Base-by-base conservation (phyloP, 2,329 filamentous ascomycete species). In the Hymenotorrendiella dingleyae region DNA sequence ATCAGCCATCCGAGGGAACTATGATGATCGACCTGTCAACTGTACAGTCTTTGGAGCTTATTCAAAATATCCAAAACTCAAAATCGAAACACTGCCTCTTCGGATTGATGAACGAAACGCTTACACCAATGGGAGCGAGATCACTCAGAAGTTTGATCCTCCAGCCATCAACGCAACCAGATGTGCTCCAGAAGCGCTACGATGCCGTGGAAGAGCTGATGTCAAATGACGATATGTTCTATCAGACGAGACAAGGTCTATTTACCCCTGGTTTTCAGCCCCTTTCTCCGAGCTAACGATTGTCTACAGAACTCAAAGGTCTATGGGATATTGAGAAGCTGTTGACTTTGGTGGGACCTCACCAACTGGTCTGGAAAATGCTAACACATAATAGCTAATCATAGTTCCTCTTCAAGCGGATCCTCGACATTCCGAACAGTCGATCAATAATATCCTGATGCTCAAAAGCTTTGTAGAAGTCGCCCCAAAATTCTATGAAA, bases 1-100 rank as follows among this genome's bases (percentile, higher is more conserved):
- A 94, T 54, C 83, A 91, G 56, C 84, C 89, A 1, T 89, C 88
- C 0, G 86, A 94, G 59, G 86, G 91, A 19, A 86, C 88, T 1
- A 95, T 97, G 90, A 87, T 94, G 77, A 94, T 97, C 54, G 91
- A 96, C 56, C 73, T 93, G 2, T 84, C 87, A 1, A 94, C 90
- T 0, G 87, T 96, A 21, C 76, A 82, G 27, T 88, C 88, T 0
- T 70, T 98, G 3, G 93, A 98, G 61, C 73, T 98, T 5, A 84
- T 97, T 20, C 88, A 95, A 56, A 98, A 96, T 52, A 60, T 90
- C 0, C 81, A 86, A 10, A 81, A 84, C 53, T 58, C 80, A 1
- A 89, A 84, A 52, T 94, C 89, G 0, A 86, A 81, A 49, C 79
- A 91, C 28, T 91, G 84, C 50, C 68, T 98, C 0, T 91, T 90